Percentiles rank a stretch among this genome's conserved stretches.
These are phyloP conservation scores for Atalantia buxifolia DNA, from an alignment of 345 rosid genomes.

Conservation along the genomic window DNA sequence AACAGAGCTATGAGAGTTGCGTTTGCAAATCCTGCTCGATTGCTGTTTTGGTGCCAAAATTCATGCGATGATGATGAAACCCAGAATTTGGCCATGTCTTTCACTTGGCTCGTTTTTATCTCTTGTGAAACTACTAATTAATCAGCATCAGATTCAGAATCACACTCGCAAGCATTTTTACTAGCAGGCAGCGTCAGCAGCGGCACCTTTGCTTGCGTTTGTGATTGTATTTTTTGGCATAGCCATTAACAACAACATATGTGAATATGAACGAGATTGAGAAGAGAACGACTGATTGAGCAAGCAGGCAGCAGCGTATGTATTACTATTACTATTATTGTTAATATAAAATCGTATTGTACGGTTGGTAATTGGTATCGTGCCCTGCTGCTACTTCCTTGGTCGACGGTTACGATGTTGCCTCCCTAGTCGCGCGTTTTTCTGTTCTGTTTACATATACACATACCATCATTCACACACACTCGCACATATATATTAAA, in stretches of 20 bases:
- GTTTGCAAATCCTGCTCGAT: conserved; percentile 21
- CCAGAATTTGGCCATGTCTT: neutral
- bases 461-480: too few species aligned
- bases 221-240: neutral
- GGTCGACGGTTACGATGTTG: neutral
- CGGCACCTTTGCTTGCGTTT: neutral
- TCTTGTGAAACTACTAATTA: too few species aligned
- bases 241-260: too few species aligned
- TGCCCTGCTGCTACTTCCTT: neutral
- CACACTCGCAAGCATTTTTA: neutral
- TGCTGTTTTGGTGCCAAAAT: conserved; percentile 10
- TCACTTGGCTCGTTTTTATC: too few species aligned
- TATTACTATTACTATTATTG: too few species aligned
- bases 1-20: conserved; percentile 23
- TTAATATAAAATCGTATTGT: too few species aligned
- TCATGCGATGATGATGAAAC: conserved; percentile 8
- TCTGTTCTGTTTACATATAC: neutral
- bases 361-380: neutral
- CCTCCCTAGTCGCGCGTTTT: neutral
- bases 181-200: too few species aligned
- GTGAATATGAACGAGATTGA: too few species aligned
- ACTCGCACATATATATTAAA: too few species aligned
- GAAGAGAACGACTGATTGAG: too few species aligned
- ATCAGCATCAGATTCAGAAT: neutral
- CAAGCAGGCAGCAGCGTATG: too few species aligned